These are phyloP conservation scores for Panaeolus cyanescens DNA, from an alignment of 768 basidiomycete species.

Conservation along the genomic window DNA sequence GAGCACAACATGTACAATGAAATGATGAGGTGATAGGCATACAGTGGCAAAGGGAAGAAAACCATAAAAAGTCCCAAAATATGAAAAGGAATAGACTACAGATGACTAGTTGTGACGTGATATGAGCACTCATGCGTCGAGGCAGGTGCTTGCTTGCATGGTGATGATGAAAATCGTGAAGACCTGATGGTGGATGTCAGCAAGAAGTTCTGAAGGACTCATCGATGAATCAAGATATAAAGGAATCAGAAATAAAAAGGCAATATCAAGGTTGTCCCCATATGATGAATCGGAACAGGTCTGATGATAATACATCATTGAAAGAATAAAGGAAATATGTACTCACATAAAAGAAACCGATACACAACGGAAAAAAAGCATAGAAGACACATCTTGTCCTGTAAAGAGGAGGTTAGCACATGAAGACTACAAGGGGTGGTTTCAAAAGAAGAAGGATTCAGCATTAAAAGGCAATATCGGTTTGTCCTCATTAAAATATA, in stretches of 20 bases:
- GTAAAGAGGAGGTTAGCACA: conserved; percentile 14
- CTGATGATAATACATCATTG: conserved; percentile 57
- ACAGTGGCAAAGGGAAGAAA: background rate
- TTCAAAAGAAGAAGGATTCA: conserved; percentile 25
- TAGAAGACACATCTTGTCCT: background rate
- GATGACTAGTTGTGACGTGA: conserved; percentile 2
- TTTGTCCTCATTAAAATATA: conserved; percentile 59
- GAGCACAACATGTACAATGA: background rate
- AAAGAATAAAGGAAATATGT: conserved; percentile 11
- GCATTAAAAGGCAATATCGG: conserved; percentile 64
- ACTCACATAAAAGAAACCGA: conserved; percentile 34
- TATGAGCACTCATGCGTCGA: background rate
- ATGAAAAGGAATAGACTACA: background rate
- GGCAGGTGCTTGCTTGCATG: background rate
- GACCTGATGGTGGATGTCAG: background rate
- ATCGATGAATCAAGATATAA: conserved; percentile 5
- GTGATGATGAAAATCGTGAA: background rate
- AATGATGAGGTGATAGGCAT: background rate
- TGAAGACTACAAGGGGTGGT: conserved; percentile 1
- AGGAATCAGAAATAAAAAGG: conserved; percentile 45
- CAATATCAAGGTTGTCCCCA: conserved; percentile 61
- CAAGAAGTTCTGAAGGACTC: background rate
- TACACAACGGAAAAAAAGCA: background rate
- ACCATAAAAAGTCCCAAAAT: background rate
- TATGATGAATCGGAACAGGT: conserved; percentile 69